These are phyloP conservation scores for Chaetomium globosum DNA, from an alignment of 2,329 filamentous ascomycete species.

Conservation along the genomic window DNA sequence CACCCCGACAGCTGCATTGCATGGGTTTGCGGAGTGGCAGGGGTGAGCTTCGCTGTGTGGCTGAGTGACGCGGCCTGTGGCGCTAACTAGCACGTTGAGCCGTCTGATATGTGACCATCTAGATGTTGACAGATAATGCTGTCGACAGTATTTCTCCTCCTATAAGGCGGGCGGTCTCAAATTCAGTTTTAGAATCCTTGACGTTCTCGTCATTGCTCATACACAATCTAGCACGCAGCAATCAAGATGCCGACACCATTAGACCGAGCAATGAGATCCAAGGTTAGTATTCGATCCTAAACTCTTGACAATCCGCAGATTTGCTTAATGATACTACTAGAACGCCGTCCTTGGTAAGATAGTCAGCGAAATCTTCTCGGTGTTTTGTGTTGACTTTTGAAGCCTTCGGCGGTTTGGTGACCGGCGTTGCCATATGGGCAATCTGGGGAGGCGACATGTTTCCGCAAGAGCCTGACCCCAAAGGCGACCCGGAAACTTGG, in stretches of 20 bases:
- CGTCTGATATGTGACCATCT: neutral
- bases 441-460: constrained; percentile 89
- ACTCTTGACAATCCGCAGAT: constrained; percentile 25
- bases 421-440: constrained; percentile 77
- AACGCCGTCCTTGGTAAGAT: constrained; percentile 68
- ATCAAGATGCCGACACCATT: constrained; percentile 67
- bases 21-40: constrained; percentile 20
- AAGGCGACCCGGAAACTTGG: constrained; percentile 71
- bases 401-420: constrained; percentile 81
- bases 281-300: constrained; percentile 51
- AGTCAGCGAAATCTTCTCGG: neutral
- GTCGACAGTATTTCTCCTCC: neutral
- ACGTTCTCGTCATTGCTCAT: neutral
- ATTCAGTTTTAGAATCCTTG: neutral
- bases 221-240: neutral
- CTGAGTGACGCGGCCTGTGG: constrained; percentile 27
- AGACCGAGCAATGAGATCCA: constrained; percentile 69
- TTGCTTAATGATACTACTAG: constrained; percentile 46
- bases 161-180: neutral
- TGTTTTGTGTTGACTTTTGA: constrained; percentile 38
- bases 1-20: constrained; percentile 26
- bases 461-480: constrained; percentile 73
- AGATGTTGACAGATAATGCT: constrained; percentile 18
- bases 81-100: constrained; percentile 3
- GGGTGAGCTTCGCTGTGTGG: constrained; percentile 21